Evolutionary conservation across 371 early-diverging fungal species (phyloP).

Genomic region (Mucor indicus): DNA sequence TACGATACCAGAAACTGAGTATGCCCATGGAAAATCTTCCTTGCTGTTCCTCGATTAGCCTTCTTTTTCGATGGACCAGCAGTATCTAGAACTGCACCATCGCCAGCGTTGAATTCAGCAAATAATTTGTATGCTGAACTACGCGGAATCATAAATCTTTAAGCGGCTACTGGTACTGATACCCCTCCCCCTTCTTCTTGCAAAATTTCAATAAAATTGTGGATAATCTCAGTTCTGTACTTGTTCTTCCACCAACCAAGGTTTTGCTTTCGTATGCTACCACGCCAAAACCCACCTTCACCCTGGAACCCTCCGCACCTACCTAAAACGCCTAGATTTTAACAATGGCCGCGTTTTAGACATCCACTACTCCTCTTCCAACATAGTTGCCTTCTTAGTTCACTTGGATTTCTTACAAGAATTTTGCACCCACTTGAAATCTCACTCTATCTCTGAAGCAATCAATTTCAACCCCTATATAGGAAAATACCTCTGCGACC

Average conservation of each 20-base stretch:
- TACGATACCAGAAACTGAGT: neutral
- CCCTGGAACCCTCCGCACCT: too few relatives aligned
- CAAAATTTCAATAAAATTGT: constrained; percentile 3
- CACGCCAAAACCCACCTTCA: too few relatives aligned
- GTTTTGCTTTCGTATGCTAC: too few relatives aligned
- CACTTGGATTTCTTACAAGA: too few relatives aligned
- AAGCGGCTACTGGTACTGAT: neutral
- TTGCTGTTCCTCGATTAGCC: constrained; percentile 1
- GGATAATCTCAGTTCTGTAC: constrained; percentile 1
- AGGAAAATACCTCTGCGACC: too few relatives aligned
- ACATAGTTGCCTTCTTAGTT: too few relatives aligned
- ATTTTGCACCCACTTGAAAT: too few relatives aligned
- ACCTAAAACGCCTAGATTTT: too few relatives aligned
- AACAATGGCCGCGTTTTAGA: too few relatives aligned
- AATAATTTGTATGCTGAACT: constrained; percentile 1
- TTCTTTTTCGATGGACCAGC: neutral
- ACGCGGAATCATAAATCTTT: neutral
- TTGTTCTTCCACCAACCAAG: constrained; percentile 5
- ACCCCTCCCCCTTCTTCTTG: neutral
- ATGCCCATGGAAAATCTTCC: constrained; percentile 6
- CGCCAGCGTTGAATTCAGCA: neutral
- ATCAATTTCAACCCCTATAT: too few relatives aligned
- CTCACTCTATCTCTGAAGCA: too few relatives aligned
- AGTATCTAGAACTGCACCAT: neutral
- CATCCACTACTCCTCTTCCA: too few relatives aligned